Evolutionary conservation across 208 protist genomes (phyloP), one percentile per base, ranked within the genome.

Genomic region (Crithidia acanthocephali): DNA sequence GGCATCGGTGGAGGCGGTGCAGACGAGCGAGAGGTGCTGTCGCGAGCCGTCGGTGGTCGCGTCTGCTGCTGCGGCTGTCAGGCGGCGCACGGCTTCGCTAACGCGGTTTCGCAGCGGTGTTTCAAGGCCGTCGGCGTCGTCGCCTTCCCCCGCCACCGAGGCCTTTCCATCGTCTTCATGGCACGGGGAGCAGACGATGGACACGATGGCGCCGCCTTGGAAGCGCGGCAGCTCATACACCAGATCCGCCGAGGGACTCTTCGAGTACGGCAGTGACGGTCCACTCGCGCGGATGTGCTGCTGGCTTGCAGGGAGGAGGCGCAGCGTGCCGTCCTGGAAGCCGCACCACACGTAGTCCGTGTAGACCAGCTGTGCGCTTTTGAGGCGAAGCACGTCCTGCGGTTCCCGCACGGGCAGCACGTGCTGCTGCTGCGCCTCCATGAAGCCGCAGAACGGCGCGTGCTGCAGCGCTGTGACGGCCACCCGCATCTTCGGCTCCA

Each of bases 311-410:
- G 87, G 90, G 47, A 97, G 70, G 6, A 97, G 76, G 0, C 92
- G 87, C n/a, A 97, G 83, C 27, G 83, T 72, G 28, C 92, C 92
- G 62, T 97, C 92, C n/a, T 79, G 67, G 45, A 95, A 86, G 32
- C 92, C 92, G 18, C 93, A 85, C 92, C 92, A 97, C 22, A 97
- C 87, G 68, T 93, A 97, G 74, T 97, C 92, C 2, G 92, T 93
- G 33, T 86, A 76, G 27, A 93, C 74, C 11, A 95, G 83, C 33
- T 85, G 80, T 0, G 74, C 42, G 11, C 83, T 72, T 50, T 88
- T 84, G 3, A 97, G 64, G 0, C 71, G 79, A 9, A 95, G 66
- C 56, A 95, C 67, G 67, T 95, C 83, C 35, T 82, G 60, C 2
- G 86, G 85, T 25, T 83, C 55, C 28, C 76, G 65, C 50, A 96